These are phyloP conservation scores for Kurtzmaniella quercitrusa DNA, from an alignment of 1,139 yeast species.

Conservation along the genomic window DNA sequence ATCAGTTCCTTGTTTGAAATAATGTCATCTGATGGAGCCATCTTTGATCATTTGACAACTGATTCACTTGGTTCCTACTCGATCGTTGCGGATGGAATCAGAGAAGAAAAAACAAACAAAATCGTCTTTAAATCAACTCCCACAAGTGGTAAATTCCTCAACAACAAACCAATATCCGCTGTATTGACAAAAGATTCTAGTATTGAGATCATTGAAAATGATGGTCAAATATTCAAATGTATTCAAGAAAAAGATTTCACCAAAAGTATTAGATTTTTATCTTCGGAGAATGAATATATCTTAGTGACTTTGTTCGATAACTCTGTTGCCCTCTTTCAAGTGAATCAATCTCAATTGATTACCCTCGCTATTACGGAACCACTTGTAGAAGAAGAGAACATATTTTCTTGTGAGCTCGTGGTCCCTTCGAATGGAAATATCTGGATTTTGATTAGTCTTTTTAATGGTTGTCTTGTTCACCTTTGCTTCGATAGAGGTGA, in stretches of 20 bases:
- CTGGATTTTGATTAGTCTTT: slow-evolving; percentile 15
- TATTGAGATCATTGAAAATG: background rate
- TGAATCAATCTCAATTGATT: background rate
- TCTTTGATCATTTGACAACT: background rate
- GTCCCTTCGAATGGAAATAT: background rate
- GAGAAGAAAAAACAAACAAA: background rate
- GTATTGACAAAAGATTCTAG: background rate
- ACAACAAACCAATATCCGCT: background rate
- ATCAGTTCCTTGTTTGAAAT: background rate
- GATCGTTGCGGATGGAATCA: background rate
- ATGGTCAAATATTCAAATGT: background rate
- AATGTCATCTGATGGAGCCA: background rate
- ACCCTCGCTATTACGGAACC: background rate
- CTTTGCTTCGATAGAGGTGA: slow-evolving; percentile 3
- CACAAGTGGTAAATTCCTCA: background rate
- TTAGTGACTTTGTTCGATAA: background rate
- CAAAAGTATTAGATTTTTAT: background rate
- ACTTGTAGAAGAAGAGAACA: background rate
- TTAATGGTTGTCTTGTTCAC: slow-evolving; percentile 15
- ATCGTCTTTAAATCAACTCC: background rate
- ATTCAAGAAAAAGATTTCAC: background rate
- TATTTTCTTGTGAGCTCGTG: background rate
- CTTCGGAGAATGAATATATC: background rate
- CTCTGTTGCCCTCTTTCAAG: background rate
- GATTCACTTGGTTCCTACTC: background rate